These are phyloP conservation scores for Sporothrix brasiliensis DNA, from an alignment of 2,329 filamentous ascomycete genomes.

Conservation along the genomic window DNA sequence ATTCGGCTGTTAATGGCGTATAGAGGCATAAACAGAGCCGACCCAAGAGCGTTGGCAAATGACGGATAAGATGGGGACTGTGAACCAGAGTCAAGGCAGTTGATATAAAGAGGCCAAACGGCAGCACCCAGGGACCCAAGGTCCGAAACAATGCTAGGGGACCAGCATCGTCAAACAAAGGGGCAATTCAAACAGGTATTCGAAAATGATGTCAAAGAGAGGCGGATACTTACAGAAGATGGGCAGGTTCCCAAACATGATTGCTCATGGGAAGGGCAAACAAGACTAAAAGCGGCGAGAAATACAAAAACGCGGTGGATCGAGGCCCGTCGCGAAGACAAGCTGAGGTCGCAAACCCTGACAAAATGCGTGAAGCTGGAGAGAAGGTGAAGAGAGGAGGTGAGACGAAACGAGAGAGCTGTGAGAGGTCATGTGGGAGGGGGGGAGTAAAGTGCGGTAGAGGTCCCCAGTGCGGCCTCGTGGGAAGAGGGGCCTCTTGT, in stretches of 20 bases:
- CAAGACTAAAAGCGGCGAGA: background rate
- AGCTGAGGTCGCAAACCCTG: background rate
- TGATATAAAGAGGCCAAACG: background rate
- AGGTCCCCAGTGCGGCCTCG: background rate
- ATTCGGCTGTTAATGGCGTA: background rate
- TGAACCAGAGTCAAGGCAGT: background rate
- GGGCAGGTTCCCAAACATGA: slow-evolving; percentile 51
- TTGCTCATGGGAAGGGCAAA: slow-evolving; percentile 27
- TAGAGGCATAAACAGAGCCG: slow-evolving; percentile 25
- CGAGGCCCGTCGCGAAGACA: background rate
- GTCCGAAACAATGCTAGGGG: slow-evolving; percentile 6
- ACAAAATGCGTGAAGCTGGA: background rate
- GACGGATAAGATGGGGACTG: background rate
- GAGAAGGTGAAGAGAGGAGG: background rate
- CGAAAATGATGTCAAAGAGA: background rate
- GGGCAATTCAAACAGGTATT: background rate
- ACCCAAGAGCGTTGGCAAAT: background rate
- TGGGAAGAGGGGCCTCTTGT: slow-evolving; percentile 8
- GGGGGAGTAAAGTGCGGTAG: background rate
- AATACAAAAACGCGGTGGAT: background rate
- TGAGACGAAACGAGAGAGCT: background rate
- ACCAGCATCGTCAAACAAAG: slow-evolving; percentile 1
- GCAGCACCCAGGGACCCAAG: background rate
- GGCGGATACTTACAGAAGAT: slow-evolving; percentile 46
- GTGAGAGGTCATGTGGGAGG: slow-evolving; percentile 13